phyloP scores from a whole-genome alignment of 2,329 filamentous ascomycete species.

The Hypoxylon sp. region DNA sequence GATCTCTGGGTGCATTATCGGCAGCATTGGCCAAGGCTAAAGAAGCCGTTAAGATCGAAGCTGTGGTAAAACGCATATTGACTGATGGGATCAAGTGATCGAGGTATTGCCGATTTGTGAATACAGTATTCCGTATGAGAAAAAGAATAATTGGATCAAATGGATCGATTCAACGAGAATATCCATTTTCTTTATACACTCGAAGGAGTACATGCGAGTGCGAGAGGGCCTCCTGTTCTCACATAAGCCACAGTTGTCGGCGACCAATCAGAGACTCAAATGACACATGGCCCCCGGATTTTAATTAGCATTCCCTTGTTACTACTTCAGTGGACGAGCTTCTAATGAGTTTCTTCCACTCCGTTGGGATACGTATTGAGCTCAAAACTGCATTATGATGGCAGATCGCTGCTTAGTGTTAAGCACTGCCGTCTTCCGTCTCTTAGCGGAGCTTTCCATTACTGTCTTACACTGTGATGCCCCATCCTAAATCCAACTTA shows the following conservation, averaged over 20 bases:
- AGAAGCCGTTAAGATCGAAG: conserved; percentile 42
- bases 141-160: not conserved
- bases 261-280: conserved; percentile 12
- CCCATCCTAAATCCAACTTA: conserved; percentile 11
- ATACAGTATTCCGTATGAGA: conserved; percentile 12
- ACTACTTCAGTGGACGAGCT: conserved; percentile 11
- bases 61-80: conserved; percentile 44
- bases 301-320: conserved; percentile 18
- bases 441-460: conserved; percentile 25
- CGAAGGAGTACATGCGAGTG: conserved; percentile 6
- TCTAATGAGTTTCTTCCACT: conserved; percentile 16
- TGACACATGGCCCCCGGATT: conserved; percentile 15
- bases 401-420: conserved; percentile 25
- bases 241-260: conserved; percentile 12
- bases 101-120: conserved; percentile 14
- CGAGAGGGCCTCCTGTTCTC: conserved; percentile 11
- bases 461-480: conserved; percentile 38
- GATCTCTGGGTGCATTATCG: conserved; percentile 36
- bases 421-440: conserved; percentile 18
- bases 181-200: conserved; percentile 41
- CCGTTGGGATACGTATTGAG: conserved; percentile 8
- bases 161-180: not conserved
- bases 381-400: conserved; percentile 22
- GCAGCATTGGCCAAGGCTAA: conserved; percentile 41
- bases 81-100: conserved; percentile 19